Evolutionary conservation across 495 filamentous ascomycete genomes (phyloP).

Genomic region (Tuber melanosporum): DNA sequence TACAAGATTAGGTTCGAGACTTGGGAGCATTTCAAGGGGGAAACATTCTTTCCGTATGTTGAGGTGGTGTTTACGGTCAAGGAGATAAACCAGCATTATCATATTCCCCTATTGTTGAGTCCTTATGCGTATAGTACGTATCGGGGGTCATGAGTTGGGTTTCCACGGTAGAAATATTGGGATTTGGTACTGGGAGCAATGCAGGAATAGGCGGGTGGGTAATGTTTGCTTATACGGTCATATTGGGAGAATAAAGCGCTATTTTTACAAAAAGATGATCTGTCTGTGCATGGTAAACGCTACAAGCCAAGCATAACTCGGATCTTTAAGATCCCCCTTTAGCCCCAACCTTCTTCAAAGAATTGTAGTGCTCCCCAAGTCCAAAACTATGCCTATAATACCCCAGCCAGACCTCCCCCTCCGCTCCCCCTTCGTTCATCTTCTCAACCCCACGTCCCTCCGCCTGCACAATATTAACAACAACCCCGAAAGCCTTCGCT

Average conservation of each 20-base stretch:
- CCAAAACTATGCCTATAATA: constrained; percentile 92
- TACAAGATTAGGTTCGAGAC: constrained; percentile 41
- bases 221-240: neutral
- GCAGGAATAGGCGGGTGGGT: neutral
- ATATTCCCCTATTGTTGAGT: constrained; percentile 82
- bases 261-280: neutral
- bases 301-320: neutral
- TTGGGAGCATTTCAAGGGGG: constrained; percentile 47
- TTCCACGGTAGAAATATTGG: neutral
- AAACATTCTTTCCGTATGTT: constrained; percentile 90
- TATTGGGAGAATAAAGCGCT: neutral
- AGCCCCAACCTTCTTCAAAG: constrained; percentile 52
- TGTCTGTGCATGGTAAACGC: neutral
- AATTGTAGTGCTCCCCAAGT: constrained; percentile 95
- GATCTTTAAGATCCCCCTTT: neutral
- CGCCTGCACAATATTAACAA: constrained; percentile 78
- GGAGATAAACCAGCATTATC: constrained; percentile 66
- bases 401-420: constrained; percentile 69
- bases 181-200: neutral
- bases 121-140: constrained; percentile 94
- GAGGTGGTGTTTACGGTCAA: constrained; percentile 74
- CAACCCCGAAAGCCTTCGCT: constrained; percentile 71
- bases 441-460: constrained; percentile 66
- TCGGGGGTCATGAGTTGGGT: constrained; percentile 55
- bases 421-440: constrained; percentile 48